A percentile compares a stretch with the other conserved stretches of the same genome.
Conservation (phyloP, 2,329 filamentous ascomycete genomes). For the Erysiphe pulchra region DNA sequence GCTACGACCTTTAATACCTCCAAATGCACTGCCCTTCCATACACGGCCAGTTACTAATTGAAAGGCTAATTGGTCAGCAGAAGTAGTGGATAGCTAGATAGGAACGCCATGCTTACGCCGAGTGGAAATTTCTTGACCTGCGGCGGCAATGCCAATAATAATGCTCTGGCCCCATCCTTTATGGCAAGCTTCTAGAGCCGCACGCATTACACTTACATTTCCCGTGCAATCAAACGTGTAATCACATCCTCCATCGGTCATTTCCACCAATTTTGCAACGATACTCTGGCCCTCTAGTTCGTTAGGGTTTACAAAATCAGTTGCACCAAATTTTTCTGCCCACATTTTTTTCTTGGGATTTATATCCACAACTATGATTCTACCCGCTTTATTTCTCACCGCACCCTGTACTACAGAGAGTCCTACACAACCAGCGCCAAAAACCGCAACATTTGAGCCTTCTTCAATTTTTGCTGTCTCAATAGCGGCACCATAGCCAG, state of each 20-base stretch:
- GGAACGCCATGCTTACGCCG: conserved; percentile 42
- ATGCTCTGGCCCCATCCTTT: conserved; percentile 99
- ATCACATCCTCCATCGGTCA: conserved; percentile 95
- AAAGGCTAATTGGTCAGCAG: conserved; percentile 38
- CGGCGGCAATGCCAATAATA: conserved; percentile 89
- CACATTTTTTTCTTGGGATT: conserved; percentile 83
- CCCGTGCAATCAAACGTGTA: conserved; percentile 99
- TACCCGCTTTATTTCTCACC: conserved; percentile 24
- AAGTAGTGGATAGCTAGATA: not conserved
- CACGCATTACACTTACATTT: conserved; percentile 86
- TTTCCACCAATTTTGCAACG: conserved; percentile 79
- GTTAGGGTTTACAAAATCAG: conserved; percentile 84
- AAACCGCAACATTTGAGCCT: conserved; percentile 72
- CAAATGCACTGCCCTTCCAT: conserved; percentile 91
- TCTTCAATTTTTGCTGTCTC: conserved; percentile 84
- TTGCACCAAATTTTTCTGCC: conserved; percentile 84
- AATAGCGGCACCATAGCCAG: conserved; percentile 83
- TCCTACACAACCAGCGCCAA: conserved; percentile 89
- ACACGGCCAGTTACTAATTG: conserved; percentile 93
- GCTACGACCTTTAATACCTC: conserved; percentile 88
- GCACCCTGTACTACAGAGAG: conserved; percentile 88
- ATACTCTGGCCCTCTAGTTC: conserved; percentile 57
- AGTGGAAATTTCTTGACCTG: conserved; percentile 84
- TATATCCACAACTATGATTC: conserved; percentile 42
- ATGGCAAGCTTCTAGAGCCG: conserved; percentile 89